These are phyloP conservation scores for Piper longum DNA, from an alignment of 164 flowering plant species.

Conservation along the genomic window DNA sequence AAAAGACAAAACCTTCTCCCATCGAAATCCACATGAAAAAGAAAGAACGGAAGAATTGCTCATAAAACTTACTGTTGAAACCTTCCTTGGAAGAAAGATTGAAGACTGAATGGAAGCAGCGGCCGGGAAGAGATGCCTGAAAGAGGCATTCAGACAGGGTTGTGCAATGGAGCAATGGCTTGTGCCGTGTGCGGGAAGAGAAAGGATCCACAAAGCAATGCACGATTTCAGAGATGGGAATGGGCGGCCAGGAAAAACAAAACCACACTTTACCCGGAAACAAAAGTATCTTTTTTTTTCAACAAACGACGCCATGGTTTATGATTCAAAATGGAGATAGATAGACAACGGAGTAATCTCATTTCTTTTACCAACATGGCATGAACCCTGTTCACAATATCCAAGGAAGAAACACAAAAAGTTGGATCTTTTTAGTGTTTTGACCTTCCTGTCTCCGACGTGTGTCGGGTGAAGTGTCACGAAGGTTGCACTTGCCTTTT, in stretches of 20 bases:
- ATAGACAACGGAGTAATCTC: no score
- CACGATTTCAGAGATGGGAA: neutral
- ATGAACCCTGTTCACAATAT: no score
- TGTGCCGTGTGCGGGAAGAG: neutral
- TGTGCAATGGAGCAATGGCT: neutral
- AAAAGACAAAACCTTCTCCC: no score
- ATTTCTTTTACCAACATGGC: no score
- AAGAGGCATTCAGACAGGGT: no score
- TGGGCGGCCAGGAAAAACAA: constrained; percentile 6
- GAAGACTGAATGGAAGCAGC: neutral
- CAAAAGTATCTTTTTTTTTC: neutral
- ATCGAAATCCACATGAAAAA: neutral
- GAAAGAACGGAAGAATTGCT: neutral
- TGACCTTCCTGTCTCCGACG: neutral
- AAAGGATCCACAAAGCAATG: neutral
- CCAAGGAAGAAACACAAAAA: no score
- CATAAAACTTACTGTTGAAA: no score
- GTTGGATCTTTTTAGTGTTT: no score
- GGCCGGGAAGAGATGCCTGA: neutral
- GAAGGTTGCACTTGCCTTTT: neutral
- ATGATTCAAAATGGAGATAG: no score
- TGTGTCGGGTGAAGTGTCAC: neutral
- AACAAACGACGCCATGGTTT: no score
- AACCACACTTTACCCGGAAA: neutral
- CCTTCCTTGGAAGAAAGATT: no score